Percentiles rank a stretch among this genome's conserved stretches.
These are phyloP conservation scores for Acacia melanoxylon DNA, from an alignment of 306 rosid species.

Conservation along the genomic window DNA sequence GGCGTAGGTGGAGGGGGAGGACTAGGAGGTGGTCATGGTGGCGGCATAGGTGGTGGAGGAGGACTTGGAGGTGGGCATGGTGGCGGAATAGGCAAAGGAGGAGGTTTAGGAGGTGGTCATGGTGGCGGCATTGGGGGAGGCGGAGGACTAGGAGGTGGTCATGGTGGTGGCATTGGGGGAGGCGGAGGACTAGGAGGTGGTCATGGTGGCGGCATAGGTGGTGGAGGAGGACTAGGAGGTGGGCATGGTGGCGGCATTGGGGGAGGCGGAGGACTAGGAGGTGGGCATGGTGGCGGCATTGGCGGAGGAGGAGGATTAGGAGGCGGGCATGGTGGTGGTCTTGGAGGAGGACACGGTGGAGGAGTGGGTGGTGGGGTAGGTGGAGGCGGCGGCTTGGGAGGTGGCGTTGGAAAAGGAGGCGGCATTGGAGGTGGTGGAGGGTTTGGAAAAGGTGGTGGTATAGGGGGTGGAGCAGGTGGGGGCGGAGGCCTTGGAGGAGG, in stretches of 20 bases:
- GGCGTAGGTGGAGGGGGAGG: constrained; percentile 21
- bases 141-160: too few species aligned
- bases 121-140: neutral
- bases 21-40: constrained; percentile 2
- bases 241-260: constrained; percentile 21
- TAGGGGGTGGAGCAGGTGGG: neutral
- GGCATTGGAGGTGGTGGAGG: constrained; percentile 39
- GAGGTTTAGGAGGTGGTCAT: constrained; percentile 30
- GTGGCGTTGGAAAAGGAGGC: constrained; percentile 26
- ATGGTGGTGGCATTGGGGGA: constrained; percentile 17
- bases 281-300: neutral
- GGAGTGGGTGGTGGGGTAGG: neutral
- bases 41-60: neutral
- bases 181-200: neutral
- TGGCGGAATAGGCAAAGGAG: neutral
- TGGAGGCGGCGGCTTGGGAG: neutral
- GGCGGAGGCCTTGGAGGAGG: constrained; percentile 27
- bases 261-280: constrained; percentile 27
- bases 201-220: neutral
- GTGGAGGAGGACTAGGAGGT: neutral
- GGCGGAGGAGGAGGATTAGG: constrained; percentile 25
- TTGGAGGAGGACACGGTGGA: constrained; percentile 11
- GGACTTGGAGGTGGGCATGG: constrained; percentile 30
- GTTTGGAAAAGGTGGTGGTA: constrained; percentile 24
- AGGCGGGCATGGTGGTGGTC: constrained; percentile 32